Evolutionary conservation across 176 grass and related monocot genomes (phyloP).

Genomic region (Eremochloa ophiuroides): DNA sequence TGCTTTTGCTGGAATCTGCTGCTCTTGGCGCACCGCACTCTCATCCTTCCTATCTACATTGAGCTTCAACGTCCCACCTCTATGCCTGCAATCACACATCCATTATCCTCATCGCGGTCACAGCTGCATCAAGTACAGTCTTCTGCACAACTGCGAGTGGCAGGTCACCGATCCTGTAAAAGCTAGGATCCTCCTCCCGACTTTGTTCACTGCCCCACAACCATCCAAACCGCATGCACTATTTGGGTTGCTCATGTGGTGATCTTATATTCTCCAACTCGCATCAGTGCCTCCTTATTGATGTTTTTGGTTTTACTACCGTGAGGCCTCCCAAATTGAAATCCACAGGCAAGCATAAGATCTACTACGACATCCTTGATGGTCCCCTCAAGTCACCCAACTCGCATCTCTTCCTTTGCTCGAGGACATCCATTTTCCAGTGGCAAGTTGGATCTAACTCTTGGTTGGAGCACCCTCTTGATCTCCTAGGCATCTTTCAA

Average conservation of each 20-base stretch:
- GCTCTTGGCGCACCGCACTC: conserved; percentile 31
- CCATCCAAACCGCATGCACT: background rate
- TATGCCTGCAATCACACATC: conserved; percentile 17
- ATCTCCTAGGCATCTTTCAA: background rate
- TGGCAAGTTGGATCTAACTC: conserved; percentile 36
- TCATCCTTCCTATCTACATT: conserved; percentile 13
- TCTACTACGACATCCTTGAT: conserved; percentile 34
- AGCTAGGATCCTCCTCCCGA: background rate
- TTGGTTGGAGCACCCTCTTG: conserved; percentile 20
- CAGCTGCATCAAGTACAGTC: background rate
- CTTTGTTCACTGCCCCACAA: background rate
- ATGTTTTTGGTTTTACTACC: background rate
- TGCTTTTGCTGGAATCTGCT: conserved; percentile 34
- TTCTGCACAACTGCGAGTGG: background rate
- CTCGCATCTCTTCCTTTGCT: conserved; percentile 35
- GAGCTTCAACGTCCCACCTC: background rate
- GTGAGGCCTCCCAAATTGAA: conserved; percentile 34
- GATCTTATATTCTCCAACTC: conserved; percentile 32
- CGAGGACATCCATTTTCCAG: conserved; percentile 10
- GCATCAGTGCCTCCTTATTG: conserved; percentile 5
- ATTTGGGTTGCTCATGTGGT: conserved; percentile 45
- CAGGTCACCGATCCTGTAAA: conserved; percentile 17
- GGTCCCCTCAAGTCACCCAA: conserved; percentile 32
- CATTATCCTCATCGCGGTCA: background rate
- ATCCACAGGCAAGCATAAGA: background rate